Evolutionary conservation across 2,329 filamentous ascomycete genomes (phyloP), one percentile per base, ranked within the genome.

Genomic region (Ceratocystis colombiana): DNA sequence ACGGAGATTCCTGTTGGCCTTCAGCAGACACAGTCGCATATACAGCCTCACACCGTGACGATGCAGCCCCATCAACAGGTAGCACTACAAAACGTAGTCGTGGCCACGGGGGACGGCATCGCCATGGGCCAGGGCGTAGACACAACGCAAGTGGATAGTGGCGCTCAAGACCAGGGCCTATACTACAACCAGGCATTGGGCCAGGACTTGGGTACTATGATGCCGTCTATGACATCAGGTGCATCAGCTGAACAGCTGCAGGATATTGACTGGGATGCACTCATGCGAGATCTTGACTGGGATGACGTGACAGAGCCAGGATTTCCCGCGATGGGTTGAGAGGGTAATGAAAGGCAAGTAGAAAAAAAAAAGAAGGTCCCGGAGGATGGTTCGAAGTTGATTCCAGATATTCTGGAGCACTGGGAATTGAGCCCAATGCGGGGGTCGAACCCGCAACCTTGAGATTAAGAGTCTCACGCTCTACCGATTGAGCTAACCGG

Each of bases 401-500:
- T 30, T 57, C 50, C 50, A 57, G 50, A 8, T n/a, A 1, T 7
- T 6, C 66, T 64, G 66, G 64, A 57, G 59, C 63, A 68, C 67
- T 57, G 63, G 66, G 66, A 67, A 46, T 68, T 68, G 68, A 69
- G 66, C 69, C 69, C 69, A 68, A 66, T 68, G 73, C 73, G 74
- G 74, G 74, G 74, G 73, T 75, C 74, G 73, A 76, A 75, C 75
- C 74, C 74, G 73, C 74, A 75, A 73, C 74, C 74, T 76, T 75
- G 73, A 75, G 74, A 76, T 75, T 82, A 82, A 82, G 84, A 86
- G 84, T 86, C 84, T 85, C 80, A 86, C 83, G 84, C 84, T 87
- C 84, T 87, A 85, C 82, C 81, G 81, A 84, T 84, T 84, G 82
- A 84, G 82, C 82, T 84, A 84, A 78, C 80, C 79, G 76, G 79